phyloP scores from a whole-genome alignment of 1,284 basidiomycete genomes.

The Malassezia caprae region DNA sequence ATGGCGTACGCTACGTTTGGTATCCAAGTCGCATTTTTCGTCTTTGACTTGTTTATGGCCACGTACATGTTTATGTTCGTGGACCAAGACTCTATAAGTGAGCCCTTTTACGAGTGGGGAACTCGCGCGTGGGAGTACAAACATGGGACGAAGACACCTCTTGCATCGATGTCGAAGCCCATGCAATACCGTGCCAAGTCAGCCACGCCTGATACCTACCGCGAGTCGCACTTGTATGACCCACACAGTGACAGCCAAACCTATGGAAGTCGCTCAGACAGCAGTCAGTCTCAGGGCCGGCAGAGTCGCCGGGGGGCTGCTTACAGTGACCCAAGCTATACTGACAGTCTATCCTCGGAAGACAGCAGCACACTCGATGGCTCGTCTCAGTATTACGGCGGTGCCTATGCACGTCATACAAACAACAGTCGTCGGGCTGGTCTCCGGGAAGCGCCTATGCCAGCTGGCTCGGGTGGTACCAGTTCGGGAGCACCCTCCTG shows the following conservation, averaged over 20 bases:
- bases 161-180: conserved; percentile 12
- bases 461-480: conserved; percentile 15
- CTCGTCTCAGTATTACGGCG: conserved; percentile 12
- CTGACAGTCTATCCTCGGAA: background rate
- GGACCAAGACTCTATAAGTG: conserved; percentile 53
- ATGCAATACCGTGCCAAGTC: conserved; percentile 22
- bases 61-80: conserved; percentile 48
- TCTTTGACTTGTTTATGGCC: conserved; percentile 31
- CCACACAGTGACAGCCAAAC: background rate
- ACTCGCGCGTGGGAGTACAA: conserved; percentile 41
- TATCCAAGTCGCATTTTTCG: conserved; percentile 37
- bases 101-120: conserved; percentile 46
- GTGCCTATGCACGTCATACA: conserved; percentile 12
- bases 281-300: background rate
- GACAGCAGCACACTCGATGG: conserved; percentile 8
- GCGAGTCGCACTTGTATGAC: background rate
- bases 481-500: conserved; percentile 7
- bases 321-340: conserved; percentile 31
- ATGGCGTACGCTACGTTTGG: conserved; percentile 49
- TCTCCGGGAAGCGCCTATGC: conserved; percentile 6
- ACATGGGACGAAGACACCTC: conserved; percentile 5
- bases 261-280: background rate
- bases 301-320: conserved; percentile 27
- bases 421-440: conserved; percentile 16
- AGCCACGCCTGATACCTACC: background rate